Evolutionary conservation across 2,329 filamentous ascomycete species (phyloP).

Genomic region (Cercospora zeae-maydis): DNA sequence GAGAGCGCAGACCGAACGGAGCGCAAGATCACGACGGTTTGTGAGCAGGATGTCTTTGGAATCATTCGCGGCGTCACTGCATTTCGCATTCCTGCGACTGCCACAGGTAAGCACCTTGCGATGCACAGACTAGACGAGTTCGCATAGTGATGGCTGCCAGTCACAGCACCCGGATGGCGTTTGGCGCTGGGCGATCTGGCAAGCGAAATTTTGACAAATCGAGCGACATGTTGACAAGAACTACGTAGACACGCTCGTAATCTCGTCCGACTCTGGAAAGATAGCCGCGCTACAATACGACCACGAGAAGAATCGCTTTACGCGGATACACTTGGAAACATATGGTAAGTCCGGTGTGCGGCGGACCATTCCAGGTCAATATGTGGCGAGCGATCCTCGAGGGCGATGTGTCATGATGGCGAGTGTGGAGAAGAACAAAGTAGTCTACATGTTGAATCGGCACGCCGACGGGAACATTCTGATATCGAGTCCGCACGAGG

Average conservation of each 20-base stretch:
- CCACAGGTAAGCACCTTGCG: constrained; percentile 64
- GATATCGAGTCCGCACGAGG: constrained; percentile 94
- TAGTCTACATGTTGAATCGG: constrained; percentile 96
- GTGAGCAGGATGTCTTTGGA: constrained; percentile 92
- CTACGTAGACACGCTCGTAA: constrained; percentile 92
- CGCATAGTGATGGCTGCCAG: constrained; percentile 45
- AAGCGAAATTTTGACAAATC: neutral
- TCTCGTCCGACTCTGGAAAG: constrained; percentile 91
- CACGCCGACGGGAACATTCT: constrained; percentile 92
- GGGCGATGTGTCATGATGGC: constrained; percentile 92
- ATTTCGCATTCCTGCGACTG: constrained; percentile 89
- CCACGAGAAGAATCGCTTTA: constrained; percentile 79
- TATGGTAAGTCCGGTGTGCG: constrained; percentile 96
- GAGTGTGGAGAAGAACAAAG: constrained; percentile 96
- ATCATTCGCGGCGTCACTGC: constrained; percentile 87
- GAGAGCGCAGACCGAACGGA: constrained; percentile 50
- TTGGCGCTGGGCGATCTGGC: neutral
- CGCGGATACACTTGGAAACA: constrained; percentile 88
- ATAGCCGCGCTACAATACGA: constrained; percentile 93
- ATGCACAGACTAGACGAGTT: constrained; percentile 28
- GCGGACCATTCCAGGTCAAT: constrained; percentile 91
- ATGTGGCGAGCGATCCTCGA: constrained; percentile 91
- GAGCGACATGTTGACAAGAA: constrained; percentile 11
- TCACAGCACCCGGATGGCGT: constrained; percentile 16
- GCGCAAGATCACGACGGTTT: constrained; percentile 78